phyloP scores from a whole-genome alignment of 2,329 filamentous ascomycete species.

The Aspergillus calidoustus region DNA sequence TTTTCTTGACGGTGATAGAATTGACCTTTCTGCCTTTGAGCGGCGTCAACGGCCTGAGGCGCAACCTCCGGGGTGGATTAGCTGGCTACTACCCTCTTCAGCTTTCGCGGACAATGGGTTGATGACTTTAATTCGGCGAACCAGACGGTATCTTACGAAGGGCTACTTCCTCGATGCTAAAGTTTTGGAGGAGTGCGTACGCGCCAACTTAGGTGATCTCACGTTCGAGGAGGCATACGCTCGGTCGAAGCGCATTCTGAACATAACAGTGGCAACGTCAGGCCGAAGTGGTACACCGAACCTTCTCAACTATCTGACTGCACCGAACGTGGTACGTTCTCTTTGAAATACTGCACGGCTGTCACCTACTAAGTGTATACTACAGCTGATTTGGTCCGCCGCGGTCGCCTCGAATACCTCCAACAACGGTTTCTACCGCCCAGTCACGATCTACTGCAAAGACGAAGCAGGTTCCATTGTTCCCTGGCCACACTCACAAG shows the following conservation, averaged over 20 bases:
- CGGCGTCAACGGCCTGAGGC: slow-evolving; percentile 40
- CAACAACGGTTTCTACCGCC: slow-evolving; percentile 67
- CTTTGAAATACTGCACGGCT: no score
- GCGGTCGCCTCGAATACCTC: slow-evolving; percentile 48
- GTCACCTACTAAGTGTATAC: background rate
- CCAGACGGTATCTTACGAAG: slow-evolving; percentile 71
- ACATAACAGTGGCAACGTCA: slow-evolving; percentile 85
- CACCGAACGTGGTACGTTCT: slow-evolving; percentile 73
- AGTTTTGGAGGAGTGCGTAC: slow-evolving; percentile 81
- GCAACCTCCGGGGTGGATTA: slow-evolving; percentile 15
- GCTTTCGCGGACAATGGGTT: slow-evolving; percentile 44
- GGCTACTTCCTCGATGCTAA: slow-evolving; percentile 84
- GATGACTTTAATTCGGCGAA: slow-evolving; percentile 68
- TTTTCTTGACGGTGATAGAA: slow-evolving; percentile 77
- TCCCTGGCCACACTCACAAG: slow-evolving; percentile 68
- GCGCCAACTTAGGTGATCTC: slow-evolving; percentile 82
- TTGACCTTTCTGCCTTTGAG: slow-evolving; percentile 81
- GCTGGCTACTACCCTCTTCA: slow-evolving; percentile 23
- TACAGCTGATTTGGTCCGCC: slow-evolving; percentile 63
- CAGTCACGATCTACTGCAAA: slow-evolving; percentile 75
- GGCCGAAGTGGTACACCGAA: slow-evolving; percentile 77
- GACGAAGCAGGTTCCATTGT: slow-evolving; percentile 72
- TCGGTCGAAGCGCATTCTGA: slow-evolving; percentile 82
- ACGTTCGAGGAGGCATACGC: slow-evolving; percentile 94
- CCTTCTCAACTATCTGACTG: slow-evolving; percentile 88